Percentiles rank a stretch among this genome's conserved stretches.
phyloP scores from a whole-genome alignment of 2,329 filamentous ascomycete genomes.

The Fonsecaea pedrosoi region DNA sequence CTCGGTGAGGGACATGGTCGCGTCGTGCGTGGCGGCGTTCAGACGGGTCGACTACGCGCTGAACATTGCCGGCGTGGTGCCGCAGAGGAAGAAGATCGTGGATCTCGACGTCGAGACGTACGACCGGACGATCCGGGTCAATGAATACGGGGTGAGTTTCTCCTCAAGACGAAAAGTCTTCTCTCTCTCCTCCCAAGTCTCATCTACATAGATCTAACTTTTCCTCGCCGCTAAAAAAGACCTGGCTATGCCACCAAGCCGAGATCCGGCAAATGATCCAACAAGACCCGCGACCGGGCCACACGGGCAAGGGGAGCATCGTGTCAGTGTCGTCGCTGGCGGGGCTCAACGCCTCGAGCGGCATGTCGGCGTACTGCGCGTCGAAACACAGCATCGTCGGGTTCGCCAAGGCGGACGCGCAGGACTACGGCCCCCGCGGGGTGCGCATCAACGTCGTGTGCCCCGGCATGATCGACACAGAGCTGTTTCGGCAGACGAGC shows the following conservation, averaged over 20 bases:
- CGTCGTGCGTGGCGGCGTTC: slow-evolving; percentile 42
- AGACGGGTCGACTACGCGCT: slow-evolving; percentile 62
- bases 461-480: slow-evolving; percentile 51
- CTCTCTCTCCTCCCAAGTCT: background rate
- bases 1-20: slow-evolving; percentile 7
- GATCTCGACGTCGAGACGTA: slow-evolving; percentile 59
- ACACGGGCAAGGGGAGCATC: slow-evolving; percentile 52
- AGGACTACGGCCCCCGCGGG: slow-evolving; percentile 43
- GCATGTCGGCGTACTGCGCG: slow-evolving; percentile 50
- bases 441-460: slow-evolving; percentile 51
- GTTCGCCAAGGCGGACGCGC: slow-evolving; percentile 50
- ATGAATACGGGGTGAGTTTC: slow-evolving; percentile 55
- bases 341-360: slow-evolving; percentile 53
- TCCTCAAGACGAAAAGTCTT: no score
- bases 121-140: slow-evolving; percentile 61
- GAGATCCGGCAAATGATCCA: slow-evolving; percentile 55
- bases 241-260: slow-evolving; percentile 56
- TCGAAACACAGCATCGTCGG: slow-evolving; percentile 54
- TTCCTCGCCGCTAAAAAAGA: background rate
- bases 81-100: slow-evolving; percentile 50
- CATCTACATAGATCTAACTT: background rate
- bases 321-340: slow-evolving; percentile 62
- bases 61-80: slow-evolving; percentile 62
- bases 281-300: slow-evolving; percentile 49
- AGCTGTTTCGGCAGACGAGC: slow-evolving; percentile 19